Base-by-base conservation (phyloP, 495 filamentous ascomycete genomes). In the Podospora tetraspora region DNA sequence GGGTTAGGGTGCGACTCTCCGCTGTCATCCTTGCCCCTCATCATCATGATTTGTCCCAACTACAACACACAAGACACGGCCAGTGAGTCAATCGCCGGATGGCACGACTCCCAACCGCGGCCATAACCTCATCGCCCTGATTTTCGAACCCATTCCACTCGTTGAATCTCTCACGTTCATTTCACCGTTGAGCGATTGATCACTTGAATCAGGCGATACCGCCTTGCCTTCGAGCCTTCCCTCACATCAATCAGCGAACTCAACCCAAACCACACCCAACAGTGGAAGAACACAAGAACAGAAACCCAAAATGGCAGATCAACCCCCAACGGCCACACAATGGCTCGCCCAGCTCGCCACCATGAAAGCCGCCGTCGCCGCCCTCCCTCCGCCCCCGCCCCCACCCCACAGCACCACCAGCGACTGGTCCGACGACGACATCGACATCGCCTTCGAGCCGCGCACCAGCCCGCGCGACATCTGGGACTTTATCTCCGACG, bases 401-500 rank as follows among this genome's bases (percentile, higher is more conserved):
- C 58, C 66, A 73, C 62, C 65, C 16, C n/a, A 68, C 29, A 63
- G 71, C 8, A 60, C 66, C 10, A 68, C 72, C 12, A 59, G 66
- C 19, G 74, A 71, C 66, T 68, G 73, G 63, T 75, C 78, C 59
- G 79, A 81, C 61, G 83, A 83, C 62, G 75, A 90, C 11, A 83
- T 86, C 59, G 81, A 90, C 30, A 84, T 90, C 57, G 87, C 89
- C 24, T 84, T 86, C 57, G 85, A 87, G 24, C 83, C 87, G 37
- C 88, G 86, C 2, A 81, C 82, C 57, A 86, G 87, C 21, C 84
- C 87, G 10, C 90, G 93, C 68, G 91, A 96, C 79, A 86, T 97
- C 11, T 98, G 95, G 95, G 92, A 96, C 76, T 86, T 93, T 52
- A 91, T 93, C 75, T 91, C 87, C 61, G 90, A 92, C 34, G 84